A percentile compares a stretch with the other conserved stretches of the same genome.
Evolutionary conservation across 2,329 filamentous ascomycete species (phyloP).

Genomic region (Nemania serpens): DNA sequence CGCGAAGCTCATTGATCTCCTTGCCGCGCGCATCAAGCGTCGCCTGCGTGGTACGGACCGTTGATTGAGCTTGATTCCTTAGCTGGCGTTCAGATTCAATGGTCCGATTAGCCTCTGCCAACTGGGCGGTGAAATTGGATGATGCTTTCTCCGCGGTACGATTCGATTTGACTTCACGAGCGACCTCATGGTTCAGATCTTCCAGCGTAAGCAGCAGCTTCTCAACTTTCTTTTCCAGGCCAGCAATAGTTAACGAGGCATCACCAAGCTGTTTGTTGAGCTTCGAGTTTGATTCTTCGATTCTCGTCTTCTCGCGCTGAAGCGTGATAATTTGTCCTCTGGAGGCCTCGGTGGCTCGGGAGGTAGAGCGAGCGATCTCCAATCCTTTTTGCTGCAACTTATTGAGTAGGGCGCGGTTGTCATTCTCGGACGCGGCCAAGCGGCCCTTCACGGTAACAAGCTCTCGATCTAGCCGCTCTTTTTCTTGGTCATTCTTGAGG

Average conservation of each 20-base stretch:
- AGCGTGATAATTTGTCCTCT: conserved; percentile 75
- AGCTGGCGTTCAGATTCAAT: conserved; percentile 90
- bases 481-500: conserved; percentile 88
- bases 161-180: conserved; percentile 85
- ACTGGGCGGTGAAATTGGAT: conserved; percentile 77
- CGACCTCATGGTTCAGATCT: conserved; percentile 90
- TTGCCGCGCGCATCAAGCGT: conserved; percentile 79
- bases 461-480: conserved; percentile 90
- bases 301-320: conserved; percentile 79
- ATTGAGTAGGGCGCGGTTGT: conserved; percentile 92
- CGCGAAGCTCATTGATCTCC: conserved; percentile 79
- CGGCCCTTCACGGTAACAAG: conserved; percentile 89
- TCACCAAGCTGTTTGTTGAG: conserved; percentile 86
- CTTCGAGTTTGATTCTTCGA: conserved; percentile 81
- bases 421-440: conserved; percentile 89
- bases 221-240: conserved; percentile 91
- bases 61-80: conserved; percentile 82
- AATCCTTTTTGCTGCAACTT: conserved; percentile 97
- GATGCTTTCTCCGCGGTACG: conserved; percentile 88
- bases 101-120: conserved; percentile 86
- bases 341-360: conserved; percentile 81
- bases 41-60: conserved; percentile 78
- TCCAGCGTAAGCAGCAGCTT: conserved; percentile 87
- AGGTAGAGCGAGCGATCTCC: conserved; percentile 89
- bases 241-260: conserved; percentile 78